Evolutionary conservation across 352 stramenopile genomes (phyloP), one percentile per base, ranked within the genome.

Genomic region (Phytophthora multivora): DNA sequence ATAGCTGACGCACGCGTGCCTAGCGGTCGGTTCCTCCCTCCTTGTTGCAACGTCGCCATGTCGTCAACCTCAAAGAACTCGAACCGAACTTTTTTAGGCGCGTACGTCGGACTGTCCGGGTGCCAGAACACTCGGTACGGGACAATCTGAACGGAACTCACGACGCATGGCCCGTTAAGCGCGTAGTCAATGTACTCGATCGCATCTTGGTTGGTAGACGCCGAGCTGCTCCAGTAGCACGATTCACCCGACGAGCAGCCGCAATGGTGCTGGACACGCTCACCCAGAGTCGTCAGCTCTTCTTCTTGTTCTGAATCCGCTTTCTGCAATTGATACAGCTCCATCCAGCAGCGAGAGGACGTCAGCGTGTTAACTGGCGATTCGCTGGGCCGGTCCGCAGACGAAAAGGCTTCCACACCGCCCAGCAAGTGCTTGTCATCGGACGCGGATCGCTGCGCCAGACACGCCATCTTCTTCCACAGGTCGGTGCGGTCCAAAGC

Each of bases 171-270:
- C 6, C 70, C 77, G 18, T 78, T 75, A 4, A 90, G 53, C 4
- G 67, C 52, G 56, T 95, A 95, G 63, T 91, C 82, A 36, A 95
- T 95, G 52, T 76, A 93, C 31, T 95, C 86, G 0, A 46, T 63
- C 4, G 84, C 78, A 55, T 89, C 68, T 55, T 78, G 63, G 40
- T 86, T 65, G 8, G 71, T 73, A 3, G 86, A 93, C 12, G 82
- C 79, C 35, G 83, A 90, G 62, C 86, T 93, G 77, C 86, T 95
- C 86, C 86, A 95, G 63, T 93, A 95, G 73, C 86, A 95, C 35
- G 80, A 89, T 39, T 79, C 79, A 2, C 80, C 82, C 4, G 70
- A 77, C 4, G 83, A 91, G 61, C 86, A 95, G 19, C 86, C 84
- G 54, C 86, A 94, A 30, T 72, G 70, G 28, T 78, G 59, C 59